Evolutionary conservation across 257 asterid genomes (phyloP).

Genomic region (Dorcoceras hygrometricum): DNA sequence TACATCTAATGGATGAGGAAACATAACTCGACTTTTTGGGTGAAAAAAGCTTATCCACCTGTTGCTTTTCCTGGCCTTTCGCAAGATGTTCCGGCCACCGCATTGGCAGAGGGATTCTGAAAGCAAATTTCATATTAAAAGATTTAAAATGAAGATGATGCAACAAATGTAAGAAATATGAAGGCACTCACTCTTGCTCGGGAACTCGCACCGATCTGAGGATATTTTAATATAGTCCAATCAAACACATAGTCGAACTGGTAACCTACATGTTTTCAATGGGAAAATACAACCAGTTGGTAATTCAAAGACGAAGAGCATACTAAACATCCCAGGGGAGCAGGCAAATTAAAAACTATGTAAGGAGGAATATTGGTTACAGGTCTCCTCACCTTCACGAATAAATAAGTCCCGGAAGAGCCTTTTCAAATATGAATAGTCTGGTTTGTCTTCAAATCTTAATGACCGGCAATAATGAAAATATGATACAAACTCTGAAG

Average conservation of each 20-base stretch:
- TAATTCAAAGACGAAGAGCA: neutral
- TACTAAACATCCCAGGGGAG: slow-evolving; percentile 3
- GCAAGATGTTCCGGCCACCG: slow-evolving; percentile 78
- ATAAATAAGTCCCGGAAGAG: slow-evolving; percentile 92
- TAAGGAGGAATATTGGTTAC: neutral
- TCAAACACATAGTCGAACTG: slow-evolving; percentile 96
- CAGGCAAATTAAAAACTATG: neutral
- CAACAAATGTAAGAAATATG: slow-evolving; percentile 16
- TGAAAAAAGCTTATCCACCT: slow-evolving; percentile 38
- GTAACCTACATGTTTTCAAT: slow-evolving; percentile 51
- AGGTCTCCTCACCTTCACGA: slow-evolving; percentile 67
- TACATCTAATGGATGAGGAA: neutral
- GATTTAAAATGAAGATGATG: slow-evolving; percentile 20
- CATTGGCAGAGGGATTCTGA: slow-evolving; percentile 68
- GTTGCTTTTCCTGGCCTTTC: slow-evolving; percentile 80
- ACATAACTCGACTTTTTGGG: slow-evolving; percentile 4
- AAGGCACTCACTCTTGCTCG: slow-evolving; percentile 60
- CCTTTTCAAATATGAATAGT: slow-evolving; percentile 88
- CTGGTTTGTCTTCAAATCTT: slow-evolving; percentile 89
- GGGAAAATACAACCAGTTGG: slow-evolving; percentile 6
- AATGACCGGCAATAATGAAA: slow-evolving; percentile 91
- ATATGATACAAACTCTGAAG: slow-evolving; percentile 86
- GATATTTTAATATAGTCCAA: slow-evolving; percentile 94
- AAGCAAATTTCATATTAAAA: slow-evolving; percentile 23
- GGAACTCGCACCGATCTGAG: slow-evolving; percentile 85